These are phyloP conservation scores for Tricholomella constricta DNA, from an alignment of 768 basidiomycete species.

Conservation along the genomic window DNA sequence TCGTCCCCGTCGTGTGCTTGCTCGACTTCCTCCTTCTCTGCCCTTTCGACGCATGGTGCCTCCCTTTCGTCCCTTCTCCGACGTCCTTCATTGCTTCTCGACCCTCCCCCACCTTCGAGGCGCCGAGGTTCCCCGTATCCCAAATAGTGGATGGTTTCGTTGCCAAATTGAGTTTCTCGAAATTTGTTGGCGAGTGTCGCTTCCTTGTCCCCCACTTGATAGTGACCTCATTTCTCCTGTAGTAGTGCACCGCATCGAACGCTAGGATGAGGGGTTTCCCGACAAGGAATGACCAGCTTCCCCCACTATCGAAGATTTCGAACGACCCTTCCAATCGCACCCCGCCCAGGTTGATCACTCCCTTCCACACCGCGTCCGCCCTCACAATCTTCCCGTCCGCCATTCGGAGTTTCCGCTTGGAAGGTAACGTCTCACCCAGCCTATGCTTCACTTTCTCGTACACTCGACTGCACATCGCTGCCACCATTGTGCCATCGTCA, in stretches of 20 bases:
- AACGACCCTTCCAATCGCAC: conserved; percentile 10
- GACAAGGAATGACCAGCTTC: not conserved
- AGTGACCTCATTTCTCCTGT: not conserved
- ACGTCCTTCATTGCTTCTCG: too few species aligned
- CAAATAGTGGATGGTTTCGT: not conserved
- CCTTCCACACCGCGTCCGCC: too few species aligned
- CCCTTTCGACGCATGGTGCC: too few species aligned
- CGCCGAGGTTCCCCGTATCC: too few species aligned
- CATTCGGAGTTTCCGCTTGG: conserved; percentile 28
- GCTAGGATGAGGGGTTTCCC: not conserved
- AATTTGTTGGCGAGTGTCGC: not conserved
- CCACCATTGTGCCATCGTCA: conserved; percentile 34
- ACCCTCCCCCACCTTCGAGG: too few species aligned
- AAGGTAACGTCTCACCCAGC: conserved; percentile 15
- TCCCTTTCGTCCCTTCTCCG: too few species aligned
- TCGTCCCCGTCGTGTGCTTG: too few species aligned
- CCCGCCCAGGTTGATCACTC: conserved; percentile 14
- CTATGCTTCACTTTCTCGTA: conserved; percentile 12
- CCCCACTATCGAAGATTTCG: conserved; percentile 25
- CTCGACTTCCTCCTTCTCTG: too few species aligned
- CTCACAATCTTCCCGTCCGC: conserved; percentile 32
- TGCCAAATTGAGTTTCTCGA: not conserved
- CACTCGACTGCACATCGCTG: conserved; percentile 22
- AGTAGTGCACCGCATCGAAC: not conserved
- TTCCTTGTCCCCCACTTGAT: too few species aligned